Conservation (phyloP, 2,329 filamentous ascomycete species). For the Colletotrichum tropicale region DNA sequence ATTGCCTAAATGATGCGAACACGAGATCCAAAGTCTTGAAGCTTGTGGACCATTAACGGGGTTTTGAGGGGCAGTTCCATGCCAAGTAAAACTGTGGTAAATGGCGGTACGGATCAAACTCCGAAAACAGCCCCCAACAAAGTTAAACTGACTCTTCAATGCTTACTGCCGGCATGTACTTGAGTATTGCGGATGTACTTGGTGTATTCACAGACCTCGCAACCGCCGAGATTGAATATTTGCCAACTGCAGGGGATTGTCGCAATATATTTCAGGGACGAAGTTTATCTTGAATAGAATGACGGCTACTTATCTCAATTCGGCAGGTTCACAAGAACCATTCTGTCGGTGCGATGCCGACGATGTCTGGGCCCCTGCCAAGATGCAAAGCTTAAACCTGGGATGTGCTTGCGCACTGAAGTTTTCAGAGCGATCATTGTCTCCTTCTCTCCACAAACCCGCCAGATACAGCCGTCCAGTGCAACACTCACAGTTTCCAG, state of each 20-base stretch:
- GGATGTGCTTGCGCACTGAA: background rate
- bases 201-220: fast-evolving
- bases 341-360: background rate
- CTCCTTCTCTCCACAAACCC: background rate
- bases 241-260: background rate
- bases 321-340: background rate
- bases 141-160: background rate
- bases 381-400: background rate
- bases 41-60: background rate
- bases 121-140: background rate
- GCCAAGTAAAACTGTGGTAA: background rate
- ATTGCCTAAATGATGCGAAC: background rate
- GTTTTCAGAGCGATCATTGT: background rate
- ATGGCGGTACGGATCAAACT: background rate
- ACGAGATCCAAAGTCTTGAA: background rate
- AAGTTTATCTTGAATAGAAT: background rate
- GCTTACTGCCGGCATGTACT: background rate
- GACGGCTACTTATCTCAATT: background rate
- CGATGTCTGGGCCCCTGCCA: background rate
- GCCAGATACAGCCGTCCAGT: background rate
- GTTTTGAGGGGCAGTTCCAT: background rate
- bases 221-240: background rate
- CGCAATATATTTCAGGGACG: background rate
- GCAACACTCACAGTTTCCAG: background rate
- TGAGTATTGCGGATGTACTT: background rate